Evolutionary conservation across 2,329 filamentous ascomycete genomes (phyloP).

Genomic region (Reticulascus tulasneorum): DNA sequence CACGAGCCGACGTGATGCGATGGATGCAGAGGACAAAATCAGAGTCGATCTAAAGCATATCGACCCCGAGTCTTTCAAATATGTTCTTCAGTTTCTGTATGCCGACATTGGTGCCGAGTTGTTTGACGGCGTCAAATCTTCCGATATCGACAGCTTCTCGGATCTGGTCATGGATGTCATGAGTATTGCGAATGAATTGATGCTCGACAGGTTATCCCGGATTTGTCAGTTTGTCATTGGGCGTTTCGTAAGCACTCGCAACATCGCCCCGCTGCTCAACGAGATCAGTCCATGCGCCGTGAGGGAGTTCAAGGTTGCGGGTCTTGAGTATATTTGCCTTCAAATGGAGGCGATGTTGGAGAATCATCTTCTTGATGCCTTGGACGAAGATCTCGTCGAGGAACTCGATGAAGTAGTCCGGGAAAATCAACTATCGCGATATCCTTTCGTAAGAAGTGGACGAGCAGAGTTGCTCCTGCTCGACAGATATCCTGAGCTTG

Average conservation of each 20-base stretch:
- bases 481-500: constrained; percentile 60
- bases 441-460: constrained; percentile 74
- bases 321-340: constrained; percentile 84
- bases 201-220: constrained; percentile 87
- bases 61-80: constrained; percentile 65
- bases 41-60: constrained; percentile 82
- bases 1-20: constrained; percentile 55
- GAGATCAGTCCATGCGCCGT: constrained; percentile 81
- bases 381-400: constrained; percentile 77
- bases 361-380: constrained; percentile 78
- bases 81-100: constrained; percentile 80
- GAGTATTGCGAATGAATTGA: constrained; percentile 85
- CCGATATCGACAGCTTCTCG: constrained; percentile 76
- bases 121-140: constrained; percentile 71
- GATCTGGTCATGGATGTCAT: constrained; percentile 90
- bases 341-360: constrained; percentile 91
- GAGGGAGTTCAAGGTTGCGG: constrained; percentile 80
- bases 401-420: constrained; percentile 79
- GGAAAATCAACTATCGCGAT: constrained; percentile 73
- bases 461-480: constrained; percentile 63
- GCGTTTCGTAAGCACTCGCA: constrained; percentile 78
- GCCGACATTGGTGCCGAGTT: constrained; percentile 75
- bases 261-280: constrained; percentile 81
- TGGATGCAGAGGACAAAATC: constrained; percentile 40
- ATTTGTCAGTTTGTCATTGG: constrained; percentile 84